A percentile compares a stretch with the other conserved stretches of the same genome.
Evolutionary conservation across 345 rosid genomes (phyloP).

Genomic region (Brassica napus): Da-Ae NC_063436.1:7440501-7441000

Average conservation of each 20-base stretch:
- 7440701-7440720: slow-evolving; percentile 13
- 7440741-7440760: slow-evolving; percentile 18
- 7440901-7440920: not conserved
- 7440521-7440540: not conserved
- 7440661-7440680: slow-evolving; percentile 19
- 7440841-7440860: slow-evolving; percentile 94
- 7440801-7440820: slow-evolving; percentile 89
- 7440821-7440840: slow-evolving; percentile 80
- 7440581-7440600: slow-evolving; percentile 4
- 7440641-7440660: slow-evolving; percentile 36
- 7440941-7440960: slow-evolving; percentile 19
- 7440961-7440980: slow-evolving; percentile 97
- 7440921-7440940: not conserved
- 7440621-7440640: slow-evolving; percentile 27
- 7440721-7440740: not conserved
- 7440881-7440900: not conserved
- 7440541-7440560: not conserved
- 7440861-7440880: slow-evolving; percentile 23
- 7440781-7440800: slow-evolving; percentile 78
- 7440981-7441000: slow-evolving; percentile 98
- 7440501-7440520: not conserved
- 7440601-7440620: slow-evolving; percentile 9
- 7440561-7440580: too few species aligned
- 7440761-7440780: slow-evolving; percentile 42
- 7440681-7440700: not conserved